Conservation (phyloP, 2,329 filamentous ascomycete genomes). For the Aspergillus fructus region DNA sequence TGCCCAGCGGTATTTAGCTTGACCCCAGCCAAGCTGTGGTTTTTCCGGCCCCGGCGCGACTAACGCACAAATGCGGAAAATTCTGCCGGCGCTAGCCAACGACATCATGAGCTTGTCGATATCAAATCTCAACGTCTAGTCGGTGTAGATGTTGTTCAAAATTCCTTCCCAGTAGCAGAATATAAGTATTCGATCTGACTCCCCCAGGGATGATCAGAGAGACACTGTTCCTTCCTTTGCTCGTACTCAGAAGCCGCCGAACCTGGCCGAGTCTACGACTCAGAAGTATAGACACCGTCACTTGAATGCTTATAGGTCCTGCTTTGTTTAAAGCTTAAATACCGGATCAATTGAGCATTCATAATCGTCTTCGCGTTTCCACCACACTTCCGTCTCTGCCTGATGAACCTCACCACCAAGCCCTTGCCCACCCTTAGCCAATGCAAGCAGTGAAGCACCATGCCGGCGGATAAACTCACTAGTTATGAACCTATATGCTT, state of each 20-base stretch:
- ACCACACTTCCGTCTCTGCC: not conserved
- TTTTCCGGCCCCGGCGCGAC: slow-evolving; percentile 6
- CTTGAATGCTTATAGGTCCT: not conserved
- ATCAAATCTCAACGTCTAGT: not conserved
- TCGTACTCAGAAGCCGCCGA: not conserved
- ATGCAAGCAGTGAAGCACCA: not conserved
- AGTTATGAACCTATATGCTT: slow-evolving; percentile 25
- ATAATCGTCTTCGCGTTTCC: not conserved
- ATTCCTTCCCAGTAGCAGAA: too few species aligned
- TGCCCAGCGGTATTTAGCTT: not conserved
- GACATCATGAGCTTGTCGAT: not conserved
- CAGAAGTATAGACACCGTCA: not conserved
- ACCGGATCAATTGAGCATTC: not conserved
- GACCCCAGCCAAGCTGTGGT: not conserved
- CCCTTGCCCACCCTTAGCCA: not conserved
- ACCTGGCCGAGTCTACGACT: not conserved
- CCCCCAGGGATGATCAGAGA: too few species aligned
- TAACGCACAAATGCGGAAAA: slow-evolving; percentile 13
- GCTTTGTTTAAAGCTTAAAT: not conserved
- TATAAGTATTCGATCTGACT: too few species aligned
- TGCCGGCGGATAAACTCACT: slow-evolving; percentile 10
- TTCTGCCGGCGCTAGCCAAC: slow-evolving; percentile 17
- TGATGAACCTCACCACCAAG: not conserved
- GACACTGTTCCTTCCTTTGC: not conserved
- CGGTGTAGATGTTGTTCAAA: not conserved